Evolutionary conservation across 495 filamentous ascomycete genomes (phyloP), one percentile per base, ranked within the genome.

Genomic region (Tuber borchii): DNA sequence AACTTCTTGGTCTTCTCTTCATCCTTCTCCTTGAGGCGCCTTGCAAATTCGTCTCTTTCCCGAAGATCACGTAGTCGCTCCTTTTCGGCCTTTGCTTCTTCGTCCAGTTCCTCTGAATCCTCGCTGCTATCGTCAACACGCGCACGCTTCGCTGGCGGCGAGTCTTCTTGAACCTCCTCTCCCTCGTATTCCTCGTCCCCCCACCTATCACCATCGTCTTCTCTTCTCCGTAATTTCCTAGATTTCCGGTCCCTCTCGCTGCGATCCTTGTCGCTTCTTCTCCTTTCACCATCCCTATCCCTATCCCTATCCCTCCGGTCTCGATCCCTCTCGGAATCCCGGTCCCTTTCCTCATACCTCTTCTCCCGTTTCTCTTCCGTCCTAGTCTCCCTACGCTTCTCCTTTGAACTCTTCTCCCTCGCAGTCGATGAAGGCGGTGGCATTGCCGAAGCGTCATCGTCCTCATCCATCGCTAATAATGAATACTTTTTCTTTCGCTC

Each of bases 391-490:
- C 83, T 78, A 12, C 86, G 84, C 34, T 85, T 85, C 73, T 90
- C 89, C 48, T 86, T 87, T 40, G 87, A 85, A 77, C 88, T 87
- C 72, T 88, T 88, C 45, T 86, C 85, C 71, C 83, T 86, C 72
- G 56, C 26, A 65, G 88, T 87, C 45, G 87, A 85, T 76, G 86
- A 87, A 22, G 84, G 81, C 0, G 90, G 88, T 56, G 89, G 80
- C 19, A 84, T 83, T 80, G 51, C 80, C 74, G 61, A 75, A 74
- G 79, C 39, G 71, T 83, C 82, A 3, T 88, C 86, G 9, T 91
- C 91, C 43, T 93, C 92, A 70, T 91, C 92, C 93, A 96, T 96
- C 17, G 93, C 91, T 56, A 97, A 86, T 37, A 97, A 87, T 16
- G 90, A 88, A 83, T 97, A 97, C 80, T 89, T 91, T 84, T 93